Conservation (phyloP, 345 rosid genomes). For the Mercurialis annua region DNA sequence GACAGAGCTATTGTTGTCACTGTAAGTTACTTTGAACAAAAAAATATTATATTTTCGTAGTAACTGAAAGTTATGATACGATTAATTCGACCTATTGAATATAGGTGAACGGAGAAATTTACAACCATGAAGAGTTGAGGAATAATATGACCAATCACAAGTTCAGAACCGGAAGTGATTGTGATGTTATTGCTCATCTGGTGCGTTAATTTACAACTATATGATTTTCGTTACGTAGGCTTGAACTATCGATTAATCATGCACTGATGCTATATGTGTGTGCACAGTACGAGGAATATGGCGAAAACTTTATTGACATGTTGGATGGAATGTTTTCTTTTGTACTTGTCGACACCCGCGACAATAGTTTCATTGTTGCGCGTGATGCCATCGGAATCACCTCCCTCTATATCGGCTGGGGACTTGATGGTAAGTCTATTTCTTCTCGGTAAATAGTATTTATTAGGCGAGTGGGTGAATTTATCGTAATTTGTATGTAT, state of each 20-base stretch:
- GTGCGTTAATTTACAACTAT: slow-evolving; percentile 32
- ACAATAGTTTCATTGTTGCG: slow-evolving; percentile 79
- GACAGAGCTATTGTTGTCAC: slow-evolving; percentile 76
- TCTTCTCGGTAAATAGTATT: background rate
- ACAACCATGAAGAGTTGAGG: slow-evolving; percentile 84
- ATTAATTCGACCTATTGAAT: too few relatives aligned
- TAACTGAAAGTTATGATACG: too few relatives aligned
- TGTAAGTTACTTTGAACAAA: slow-evolving; percentile 25
- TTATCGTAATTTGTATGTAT: too few relatives aligned
- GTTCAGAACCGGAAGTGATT: slow-evolving; percentile 87
- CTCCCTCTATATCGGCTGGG: slow-evolving; percentile 94
- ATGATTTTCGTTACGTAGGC: too few relatives aligned
- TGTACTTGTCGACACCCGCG: slow-evolving; percentile 78
- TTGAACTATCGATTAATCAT: too few relatives aligned
- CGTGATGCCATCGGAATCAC: slow-evolving; percentile 97
- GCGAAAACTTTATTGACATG: slow-evolving; percentile 78
- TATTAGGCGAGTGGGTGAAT: too few relatives aligned
- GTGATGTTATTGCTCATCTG: slow-evolving; percentile 94
- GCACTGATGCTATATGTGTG: background rate
- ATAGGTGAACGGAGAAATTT: slow-evolving; percentile 94
- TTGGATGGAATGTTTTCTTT: slow-evolving; percentile 94
- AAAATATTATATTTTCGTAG: background rate
- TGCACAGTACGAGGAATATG: slow-evolving; percentile 78
- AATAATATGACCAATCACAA: slow-evolving; percentile 58
- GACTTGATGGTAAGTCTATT: slow-evolving; percentile 59